Evolutionary conservation across 805 yeast genomes (phyloP).

Genomic region (Candida coquimbonensis): DNA sequence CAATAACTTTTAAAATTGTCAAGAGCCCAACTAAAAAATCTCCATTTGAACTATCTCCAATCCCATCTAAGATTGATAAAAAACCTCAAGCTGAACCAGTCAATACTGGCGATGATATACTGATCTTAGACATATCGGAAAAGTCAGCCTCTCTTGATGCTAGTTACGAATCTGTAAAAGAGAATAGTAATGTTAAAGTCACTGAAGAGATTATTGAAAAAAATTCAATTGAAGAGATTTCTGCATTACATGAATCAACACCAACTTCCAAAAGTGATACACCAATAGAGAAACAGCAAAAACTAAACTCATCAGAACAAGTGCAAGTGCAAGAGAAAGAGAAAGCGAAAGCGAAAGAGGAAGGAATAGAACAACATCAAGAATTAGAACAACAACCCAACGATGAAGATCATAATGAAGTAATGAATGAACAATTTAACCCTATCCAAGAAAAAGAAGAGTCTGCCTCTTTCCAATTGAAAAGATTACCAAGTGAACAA

Average conservation of each 20-base stretch:
- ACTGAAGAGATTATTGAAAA: neutral
- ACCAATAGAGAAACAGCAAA: no score
- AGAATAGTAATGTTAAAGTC: neutral
- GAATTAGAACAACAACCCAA: neutral
- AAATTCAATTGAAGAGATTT: neutral
- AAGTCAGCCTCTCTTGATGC: neutral
- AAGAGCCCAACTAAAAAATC: constrained; percentile 2
- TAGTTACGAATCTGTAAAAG: neutral
- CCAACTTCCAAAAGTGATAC: no score
- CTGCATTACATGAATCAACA: neutral
- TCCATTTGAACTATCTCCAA: no score
- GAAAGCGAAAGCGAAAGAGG: no score
- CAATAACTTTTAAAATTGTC: constrained; percentile 12
- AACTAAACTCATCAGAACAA: no score
- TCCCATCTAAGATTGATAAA: no score
- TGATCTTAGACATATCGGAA: neutral
- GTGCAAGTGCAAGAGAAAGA: no score
- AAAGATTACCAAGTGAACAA: neutral
- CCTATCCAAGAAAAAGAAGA: neutral
- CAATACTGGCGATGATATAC: no score
- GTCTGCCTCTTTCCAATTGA: neutral
- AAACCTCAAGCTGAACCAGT: no score
- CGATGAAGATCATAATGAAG: neutral
- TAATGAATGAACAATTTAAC: no score
- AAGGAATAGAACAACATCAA: neutral